These are phyloP conservation scores for Globisporangium viniferum DNA, from an alignment of 352 stramenopile species.

Conservation along the genomic window DNA sequence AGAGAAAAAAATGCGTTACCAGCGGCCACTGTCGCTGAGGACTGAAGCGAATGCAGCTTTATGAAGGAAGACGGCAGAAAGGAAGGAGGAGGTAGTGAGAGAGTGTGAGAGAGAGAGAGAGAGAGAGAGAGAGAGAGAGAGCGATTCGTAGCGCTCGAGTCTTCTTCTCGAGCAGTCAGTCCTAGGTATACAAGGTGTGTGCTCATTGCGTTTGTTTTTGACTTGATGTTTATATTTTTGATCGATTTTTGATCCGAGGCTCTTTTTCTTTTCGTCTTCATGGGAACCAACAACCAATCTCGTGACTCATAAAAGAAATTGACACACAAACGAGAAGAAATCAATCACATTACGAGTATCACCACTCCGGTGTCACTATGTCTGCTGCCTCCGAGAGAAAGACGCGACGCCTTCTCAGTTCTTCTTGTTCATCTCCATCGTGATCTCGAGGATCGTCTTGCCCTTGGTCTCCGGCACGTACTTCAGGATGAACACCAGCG, in stretches of 20 bases:
- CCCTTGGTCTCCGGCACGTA: conserved; percentile 91
- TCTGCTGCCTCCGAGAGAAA: background rate
- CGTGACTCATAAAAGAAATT: no score
- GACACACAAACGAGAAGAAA: no score
- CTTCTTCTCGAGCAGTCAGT: conserved; percentile 8
- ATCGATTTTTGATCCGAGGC: conserved; percentile 2
- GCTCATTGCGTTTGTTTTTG: conserved; percentile 13
- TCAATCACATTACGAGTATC: no score
- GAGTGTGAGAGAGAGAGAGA: background rate
- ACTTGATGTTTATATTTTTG: conserved; percentile 14
- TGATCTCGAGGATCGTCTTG: conserved; percentile 75
- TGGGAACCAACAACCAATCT: no score
- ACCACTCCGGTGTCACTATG: no score
- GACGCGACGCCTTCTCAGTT: background rate
- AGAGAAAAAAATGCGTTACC: background rate
- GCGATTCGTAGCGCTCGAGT: background rate
- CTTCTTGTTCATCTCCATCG: conserved; percentile 46
- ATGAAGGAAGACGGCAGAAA: conserved; percentile 2
- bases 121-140: background rate
- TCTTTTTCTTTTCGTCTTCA: background rate
- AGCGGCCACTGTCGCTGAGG: conserved; percentile 1
- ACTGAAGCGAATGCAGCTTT: conserved; percentile 11
- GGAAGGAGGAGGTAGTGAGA: background rate
- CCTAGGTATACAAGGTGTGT: conserved; percentile 13
- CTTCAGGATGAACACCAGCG: conserved; percentile 75